Percentiles rank a stretch among this genome's conserved stretches.
Conservation (phyloP, 768 basidiomycete genomes). For the Auriscalpium vulgare region DNA sequence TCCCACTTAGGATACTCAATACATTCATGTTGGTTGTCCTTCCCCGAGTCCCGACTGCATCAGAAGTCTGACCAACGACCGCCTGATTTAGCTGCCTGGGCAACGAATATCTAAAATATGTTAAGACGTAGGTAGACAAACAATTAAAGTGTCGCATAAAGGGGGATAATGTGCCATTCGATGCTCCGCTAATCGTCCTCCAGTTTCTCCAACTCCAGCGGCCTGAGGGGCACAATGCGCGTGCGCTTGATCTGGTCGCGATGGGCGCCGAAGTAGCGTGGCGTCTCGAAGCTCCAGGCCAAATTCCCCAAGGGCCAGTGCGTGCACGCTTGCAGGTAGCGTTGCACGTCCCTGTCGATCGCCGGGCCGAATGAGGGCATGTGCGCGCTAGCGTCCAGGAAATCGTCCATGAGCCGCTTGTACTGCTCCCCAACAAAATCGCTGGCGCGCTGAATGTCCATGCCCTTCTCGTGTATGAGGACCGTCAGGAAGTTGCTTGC, state of each 20-base stretch:
- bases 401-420: constrained; percentile 41
- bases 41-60: no score
- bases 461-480: constrained; percentile 46
- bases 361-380: constrained; percentile 42
- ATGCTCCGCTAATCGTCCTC: background rate
- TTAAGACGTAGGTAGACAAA: no score
- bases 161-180: background rate
- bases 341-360: constrained; percentile 42
- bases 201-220: constrained; percentile 13
- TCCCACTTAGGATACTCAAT: no score
- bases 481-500: constrained; percentile 67
- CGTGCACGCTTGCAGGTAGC: constrained; percentile 47
- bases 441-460: constrained; percentile 50
- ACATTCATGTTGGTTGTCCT: no score
- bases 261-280: constrained; percentile 56
- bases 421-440: constrained; percentile 49
- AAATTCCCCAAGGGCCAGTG: constrained; percentile 59
- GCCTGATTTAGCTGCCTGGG: no score
- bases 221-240: constrained; percentile 12
- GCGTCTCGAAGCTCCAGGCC: constrained; percentile 62
- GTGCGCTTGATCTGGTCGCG: constrained; percentile 38
- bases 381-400: constrained; percentile 34
- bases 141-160: no score
- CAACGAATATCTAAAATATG: no score
- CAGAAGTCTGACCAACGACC: no score